Base-by-base conservation (phyloP, 2,329 filamentous ascomycete species). In the Hypoxylon rubiginosum region DNA sequence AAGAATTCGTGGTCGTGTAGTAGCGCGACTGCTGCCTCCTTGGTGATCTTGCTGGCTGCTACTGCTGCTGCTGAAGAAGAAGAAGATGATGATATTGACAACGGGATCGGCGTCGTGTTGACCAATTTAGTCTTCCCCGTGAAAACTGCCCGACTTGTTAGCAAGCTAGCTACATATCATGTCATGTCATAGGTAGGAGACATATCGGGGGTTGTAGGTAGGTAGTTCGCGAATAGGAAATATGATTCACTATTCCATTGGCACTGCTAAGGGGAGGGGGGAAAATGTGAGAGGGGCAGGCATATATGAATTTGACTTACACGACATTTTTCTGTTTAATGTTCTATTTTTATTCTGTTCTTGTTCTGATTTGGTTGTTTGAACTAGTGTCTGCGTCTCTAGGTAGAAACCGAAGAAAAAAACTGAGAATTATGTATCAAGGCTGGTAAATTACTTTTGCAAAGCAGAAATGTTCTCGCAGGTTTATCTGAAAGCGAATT, bases 1-100 rank as follows among this genome's bases (percentile, higher is more conserved):
- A 86, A 84, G 76, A 84, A 83, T 34, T 78, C 79, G 70, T 86
- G 83, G 70, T 85, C 81, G 26, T 86, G 85, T 30, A 88, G 82
- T 57, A 82, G 78, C 28, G 79, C 74, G 32, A 87, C 64, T 53
- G 74, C 75, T 28, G 69, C 69, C 10, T 66, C 46, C 9, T 58
- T 64, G 17, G 54, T 62, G 50, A 60, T 51, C 26, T 17, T 30
- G 13, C 24, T 7, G 19, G 26, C 24, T 10, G 24, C 39, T 46
- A 36, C 4, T 7, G 17, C 21, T 69, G 32, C 54, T 62, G 50
- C 69, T 69, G 28, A n/a, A n/a, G n/a, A n/a, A n/a, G n/a, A n/a
- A n/a, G n/a, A n/a, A 30, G 28, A 15, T 36, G 32, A n/a, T 39
- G 24, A 68, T 26, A 15, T 36, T 15, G 34, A 36, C 34, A n/a